phyloP scores from a whole-genome alignment of 2,329 filamentous ascomycete species.

The Ophiostoma himal-ulmi region DNA sequence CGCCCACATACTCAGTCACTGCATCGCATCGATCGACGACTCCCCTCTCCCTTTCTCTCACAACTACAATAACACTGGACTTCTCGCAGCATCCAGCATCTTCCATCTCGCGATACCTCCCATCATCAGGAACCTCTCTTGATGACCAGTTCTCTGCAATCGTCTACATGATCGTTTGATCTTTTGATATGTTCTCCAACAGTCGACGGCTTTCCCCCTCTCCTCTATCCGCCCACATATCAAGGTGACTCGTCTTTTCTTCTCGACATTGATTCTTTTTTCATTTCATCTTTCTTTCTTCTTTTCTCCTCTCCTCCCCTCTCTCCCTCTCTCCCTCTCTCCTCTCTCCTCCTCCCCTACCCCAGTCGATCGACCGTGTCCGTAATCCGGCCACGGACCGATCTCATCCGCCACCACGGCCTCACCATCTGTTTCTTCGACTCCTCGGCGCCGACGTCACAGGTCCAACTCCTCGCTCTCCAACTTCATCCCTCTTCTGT shows the following conservation, averaged over 20 bases:
- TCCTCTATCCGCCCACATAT: conserved; percentile 56
- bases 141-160: conserved; percentile 32
- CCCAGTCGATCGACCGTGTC: conserved; percentile 26
- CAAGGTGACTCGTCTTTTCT: conserved; percentile 52
- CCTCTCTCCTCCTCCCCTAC: neutral
- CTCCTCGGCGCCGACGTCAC: conserved; percentile 26
- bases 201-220: conserved; percentile 49
- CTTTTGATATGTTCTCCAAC: conserved; percentile 51
- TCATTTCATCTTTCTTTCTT: conserved; percentile 34
- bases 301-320: neutral
- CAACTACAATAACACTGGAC: neutral
- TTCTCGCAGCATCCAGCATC: conserved; percentile 32
- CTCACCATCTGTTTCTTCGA: conserved; percentile 22
- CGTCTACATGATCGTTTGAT: conserved; percentile 1
- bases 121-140: conserved; percentile 31
- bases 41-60: neutral
- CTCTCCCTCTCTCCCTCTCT: neutral
- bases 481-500: conserved; percentile 24
- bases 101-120: conserved; percentile 33
- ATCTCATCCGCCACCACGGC: conserved; percentile 25
- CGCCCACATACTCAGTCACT: conserved; percentile 14
- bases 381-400: conserved; percentile 27
- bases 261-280: conserved; percentile 26
- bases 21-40: conserved; percentile 14
- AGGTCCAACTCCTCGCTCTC: conserved; percentile 26